Evolutionary conservation across 495 filamentous ascomycete species (phyloP).

Genomic region (Letharia columbiana): DNA sequence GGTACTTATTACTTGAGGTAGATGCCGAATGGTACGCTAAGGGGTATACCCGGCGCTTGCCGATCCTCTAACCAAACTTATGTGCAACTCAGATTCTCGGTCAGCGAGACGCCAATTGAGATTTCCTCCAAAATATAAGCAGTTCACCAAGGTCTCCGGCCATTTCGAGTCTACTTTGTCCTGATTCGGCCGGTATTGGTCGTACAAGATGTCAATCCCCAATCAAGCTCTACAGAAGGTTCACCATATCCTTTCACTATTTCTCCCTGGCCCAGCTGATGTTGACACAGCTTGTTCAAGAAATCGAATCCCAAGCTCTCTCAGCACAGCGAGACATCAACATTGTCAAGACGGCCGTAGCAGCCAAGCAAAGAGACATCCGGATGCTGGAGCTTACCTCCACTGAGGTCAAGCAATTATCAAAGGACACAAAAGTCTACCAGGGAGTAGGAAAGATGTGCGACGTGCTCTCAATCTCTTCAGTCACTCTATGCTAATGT

Average conservation of each 20-base stretch:
- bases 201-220: constrained; percentile 71
- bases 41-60: neutral
- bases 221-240: constrained; percentile 96
- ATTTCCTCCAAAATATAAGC: neutral
- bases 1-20: neutral
- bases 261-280: constrained; percentile 9
- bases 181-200: neutral
- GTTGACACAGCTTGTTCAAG: constrained; percentile 65
- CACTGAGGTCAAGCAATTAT: constrained; percentile 68
- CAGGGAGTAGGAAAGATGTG: constrained; percentile 97
- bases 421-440: constrained; percentile 75
- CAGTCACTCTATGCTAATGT: neutral
- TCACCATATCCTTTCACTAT: neutral
- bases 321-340: constrained; percentile 86
- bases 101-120: neutral
- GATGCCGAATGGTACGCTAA: neutral
- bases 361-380: constrained; percentile 77
- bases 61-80: neutral
- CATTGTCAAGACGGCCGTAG: constrained; percentile 76
- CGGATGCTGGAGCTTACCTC: constrained; percentile 83
- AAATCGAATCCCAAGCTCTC: constrained; percentile 83
- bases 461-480: constrained; percentile 27
- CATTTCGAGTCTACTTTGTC: neutral
- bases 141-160: neutral
- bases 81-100: neutral